phyloP scores from a whole-genome alignment of 176 grass and related monocot species.

The Stipa capillata region DNA sequence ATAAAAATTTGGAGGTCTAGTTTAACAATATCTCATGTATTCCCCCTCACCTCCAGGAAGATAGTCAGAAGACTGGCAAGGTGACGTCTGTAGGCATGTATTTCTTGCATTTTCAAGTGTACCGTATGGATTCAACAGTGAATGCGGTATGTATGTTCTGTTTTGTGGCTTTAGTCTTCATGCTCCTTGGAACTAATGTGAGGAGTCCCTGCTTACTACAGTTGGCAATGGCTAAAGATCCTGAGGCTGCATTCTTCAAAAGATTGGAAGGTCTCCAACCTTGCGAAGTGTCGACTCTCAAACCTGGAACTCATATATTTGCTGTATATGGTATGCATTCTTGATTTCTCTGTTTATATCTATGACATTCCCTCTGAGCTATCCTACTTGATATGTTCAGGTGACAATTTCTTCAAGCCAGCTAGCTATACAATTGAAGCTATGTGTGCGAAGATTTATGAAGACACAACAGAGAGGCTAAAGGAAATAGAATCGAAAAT shows the following conservation, averaged over 20 bases:
- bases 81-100: conserved; percentile 93
- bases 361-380: conserved; percentile 18
- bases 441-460: conserved; percentile 72
- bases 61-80: conserved; percentile 89
- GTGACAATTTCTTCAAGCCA: conserved; percentile 99
- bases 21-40: conserved; percentile 27
- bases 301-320: conserved; percentile 93
- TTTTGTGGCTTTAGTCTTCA: background rate
- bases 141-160: conserved; percentile 58
- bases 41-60: conserved; percentile 59
- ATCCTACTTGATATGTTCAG: conserved; percentile 42
- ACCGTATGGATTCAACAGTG: conserved; percentile 85
- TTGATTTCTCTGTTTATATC: background rate
- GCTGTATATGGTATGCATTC: conserved; percentile 72
- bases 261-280: conserved; percentile 98
- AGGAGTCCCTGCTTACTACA: conserved; percentile 21
- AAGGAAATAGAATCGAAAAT: conserved; percentile 91
- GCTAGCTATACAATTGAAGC: conserved; percentile 89
- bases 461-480: conserved; percentile 82
- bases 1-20: background rate
- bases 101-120: conserved; percentile 99
- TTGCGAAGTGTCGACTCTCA: conserved; percentile 77
- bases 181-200: background rate
- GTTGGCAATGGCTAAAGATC: conserved; percentile 97
- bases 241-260: conserved; percentile 95